Base-by-base conservation (phyloP, 192 early-diverging fungal species). In the Podochytrium sp. region DNA sequence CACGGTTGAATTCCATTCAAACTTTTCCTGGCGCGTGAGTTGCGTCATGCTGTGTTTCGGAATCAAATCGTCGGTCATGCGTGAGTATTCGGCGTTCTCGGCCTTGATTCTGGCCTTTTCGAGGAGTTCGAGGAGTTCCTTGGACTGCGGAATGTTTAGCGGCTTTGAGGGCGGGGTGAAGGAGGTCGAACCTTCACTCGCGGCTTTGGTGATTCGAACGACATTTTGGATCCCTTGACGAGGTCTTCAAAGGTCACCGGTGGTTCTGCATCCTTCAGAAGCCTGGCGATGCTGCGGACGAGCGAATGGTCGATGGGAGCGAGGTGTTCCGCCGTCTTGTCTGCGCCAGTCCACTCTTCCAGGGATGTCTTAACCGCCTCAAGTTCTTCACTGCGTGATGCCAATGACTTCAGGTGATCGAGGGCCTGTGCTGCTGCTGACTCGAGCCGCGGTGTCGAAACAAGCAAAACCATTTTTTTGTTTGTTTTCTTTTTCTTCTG, bases 1-100 rank as follows among this genome's bases (percentile, higher is more conserved):
- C n/a, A 76, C 47, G 2, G 76, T 77, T 23, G 70, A 60, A 16
- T 76, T 76, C 33, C 73, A 64, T 40, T 84, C 83, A 10, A 14
- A 27, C 7, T 71, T 63, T 16, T 70, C 67, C 34, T 70, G 67
- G 10, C 53, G 53, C 7, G 52, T 39, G 18, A 70, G 18, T 33
- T 42, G 33, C 10, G 42, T 20, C 27, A 66, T 66, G 16, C 51
- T 33, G 6, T 12, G 12, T 14, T 53, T 74, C 57, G 33, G 71
- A 34, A n/a, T n/a, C 38, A 49, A 10, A 38, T 56, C 67, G 25
- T 70, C 42, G 0, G 76, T 77, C 80, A 81, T 81, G 35, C 75
- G 57, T 1, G 39, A 63, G 56, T 81, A 81, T 34, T 68, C 80
- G 10, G 29, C 20, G 60, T 77, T 77, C 37, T 56, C 72, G 27